Base-by-base conservation (phyloP, 257 asterid species). In the Gynochthodes officinalis region DNA sequence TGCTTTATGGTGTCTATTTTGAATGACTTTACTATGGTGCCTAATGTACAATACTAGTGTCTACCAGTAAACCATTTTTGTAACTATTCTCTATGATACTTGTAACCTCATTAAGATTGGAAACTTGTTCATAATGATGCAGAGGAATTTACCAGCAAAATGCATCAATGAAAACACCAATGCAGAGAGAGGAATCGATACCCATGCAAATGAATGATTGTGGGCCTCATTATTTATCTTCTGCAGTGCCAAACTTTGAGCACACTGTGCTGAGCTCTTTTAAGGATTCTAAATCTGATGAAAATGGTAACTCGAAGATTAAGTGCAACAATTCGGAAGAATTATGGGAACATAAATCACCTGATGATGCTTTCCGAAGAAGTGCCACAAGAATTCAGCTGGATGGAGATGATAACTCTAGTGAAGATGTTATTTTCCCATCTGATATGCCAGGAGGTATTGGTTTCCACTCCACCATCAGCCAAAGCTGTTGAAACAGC, bases 301-400 rank as follows among this genome's bases (percentile, higher is more conserved):
- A 50, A 33, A 35, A 39, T 16, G 33, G 23, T 8, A 27, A 28
- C 16, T n/a, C 62, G 21, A 50, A 49, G 13, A 19, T 49, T 1
- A 14, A 42, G 11, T 2, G 13, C 10, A 21, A 43, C 33, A 58
- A 4, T 9, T 35, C 39, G 12, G 70, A 23, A 5, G 32, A 62
- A 4, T 25, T 35, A 23, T n/a, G 46, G 40, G 52, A 63, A 27
- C 40, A 35, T 35, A 39, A 64, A 33, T 35, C 65, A 18, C 44
- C 62, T 50, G 65, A 50, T 50, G 69, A 50, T 50, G 69, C 77
- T 63, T 35, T 14, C 10, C n/a, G 40, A 53, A 48, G 44, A 30
- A 72, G 50, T 25, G 69, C 57, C 32, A 25, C 25, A 28, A 19
- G 32, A 72, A n/a, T 28, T 21, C n/a, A 7, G 49, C 61, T 28